Evolutionary conservation across 139 green algal genomes (phyloP), one percentile per base, ranked within the genome.

Genomic region (Marvania coccoides): DNA sequence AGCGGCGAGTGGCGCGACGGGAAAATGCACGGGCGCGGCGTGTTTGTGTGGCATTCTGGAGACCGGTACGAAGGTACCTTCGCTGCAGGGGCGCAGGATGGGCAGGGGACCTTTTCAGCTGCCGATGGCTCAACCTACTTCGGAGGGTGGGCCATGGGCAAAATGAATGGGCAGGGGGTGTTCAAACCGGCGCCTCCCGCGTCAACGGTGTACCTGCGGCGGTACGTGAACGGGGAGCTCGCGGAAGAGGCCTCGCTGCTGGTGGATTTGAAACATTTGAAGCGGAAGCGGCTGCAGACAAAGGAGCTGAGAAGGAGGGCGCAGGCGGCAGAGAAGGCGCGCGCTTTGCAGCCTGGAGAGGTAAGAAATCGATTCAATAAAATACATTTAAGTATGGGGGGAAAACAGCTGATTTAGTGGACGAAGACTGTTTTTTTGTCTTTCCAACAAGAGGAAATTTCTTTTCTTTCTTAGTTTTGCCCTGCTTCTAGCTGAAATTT

Each of bases 41-140:
- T 80, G 4, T 89, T 85, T 57, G 47, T 79, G 28, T 91, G 81
- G 78, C 60, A 37, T 4, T 69, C n/a, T 29, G 78, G 83, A 24
- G 79, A 85, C 30, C 33, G 73, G 8, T 90, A 89, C 70, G 86
- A 94, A 46, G 87, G 87, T 4, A 81, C 91, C 60, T 94, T 81
- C 81, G 31, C 40, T 59, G 48, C 75, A 10, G 82, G 81, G 2
- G 42, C 53, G 45, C 72, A 93, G 75, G 45, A 83, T 47, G 86
- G 86, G 5, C 34, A 73, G 3, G 87, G 86, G 13, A 73, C 75
- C 3, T 85, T 79, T 34, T 70, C 68, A 6, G 83, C 69, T 38
- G 40, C 71, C 1, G 78, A 89, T 39, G 80, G 84, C 6, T 70
- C 63, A 9, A 54, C 42, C 26, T 93, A 76, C 62, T 83, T 82